Conservation (phyloP, 2,329 filamentous ascomycete species). For the Dendrostoma leiphaemia region DNA sequence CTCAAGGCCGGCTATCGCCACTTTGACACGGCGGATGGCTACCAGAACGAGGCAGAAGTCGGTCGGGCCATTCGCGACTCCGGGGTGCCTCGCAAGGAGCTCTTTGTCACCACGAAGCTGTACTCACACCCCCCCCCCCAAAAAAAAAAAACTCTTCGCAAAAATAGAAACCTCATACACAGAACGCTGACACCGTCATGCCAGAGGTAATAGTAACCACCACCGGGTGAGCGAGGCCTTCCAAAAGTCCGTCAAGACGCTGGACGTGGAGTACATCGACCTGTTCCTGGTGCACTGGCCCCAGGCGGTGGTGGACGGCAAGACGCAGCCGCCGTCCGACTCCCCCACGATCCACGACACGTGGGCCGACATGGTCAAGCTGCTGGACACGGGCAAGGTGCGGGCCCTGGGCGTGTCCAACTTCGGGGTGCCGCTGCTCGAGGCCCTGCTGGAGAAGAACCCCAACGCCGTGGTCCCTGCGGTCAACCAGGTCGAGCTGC, state of each 20-base stretch:
- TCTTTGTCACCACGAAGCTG: slow-evolving; percentile 33
- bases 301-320: slow-evolving; percentile 4
- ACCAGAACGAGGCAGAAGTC: slow-evolving; percentile 28
- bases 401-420: slow-evolving; percentile 68
- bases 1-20: slow-evolving; percentile 30
- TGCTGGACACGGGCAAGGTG: slow-evolving; percentile 55
- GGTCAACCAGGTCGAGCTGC: slow-evolving; percentile 61
- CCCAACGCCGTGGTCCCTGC: slow-evolving; percentile 42
- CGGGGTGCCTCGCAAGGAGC: slow-evolving; percentile 32
- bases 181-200: too few relatives aligned
- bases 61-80: slow-evolving; percentile 31
- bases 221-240: slow-evolving; percentile 28
- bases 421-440: slow-evolving; percentile 65
- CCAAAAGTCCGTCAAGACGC: slow-evolving; percentile 30
- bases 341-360: slow-evolving; percentile 15
- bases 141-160: too few relatives aligned
- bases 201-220: slow-evolving; percentile 25
- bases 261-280: slow-evolving; percentile 57
- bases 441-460: slow-evolving; percentile 59
- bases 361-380: slow-evolving; percentile 32
- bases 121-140: background rate
- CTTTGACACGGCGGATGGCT: slow-evolving; percentile 29
- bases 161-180: too few relatives aligned
- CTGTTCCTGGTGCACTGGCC: slow-evolving; percentile 43
- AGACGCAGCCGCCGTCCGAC: slow-evolving; percentile 1